A percentile compares a stretch with the other conserved stretches of the same genome.
phyloP scores from a whole-genome alignment of 225 moss, liverwort and hornwort genomes.

The Takakia lepidozioides region DNA sequence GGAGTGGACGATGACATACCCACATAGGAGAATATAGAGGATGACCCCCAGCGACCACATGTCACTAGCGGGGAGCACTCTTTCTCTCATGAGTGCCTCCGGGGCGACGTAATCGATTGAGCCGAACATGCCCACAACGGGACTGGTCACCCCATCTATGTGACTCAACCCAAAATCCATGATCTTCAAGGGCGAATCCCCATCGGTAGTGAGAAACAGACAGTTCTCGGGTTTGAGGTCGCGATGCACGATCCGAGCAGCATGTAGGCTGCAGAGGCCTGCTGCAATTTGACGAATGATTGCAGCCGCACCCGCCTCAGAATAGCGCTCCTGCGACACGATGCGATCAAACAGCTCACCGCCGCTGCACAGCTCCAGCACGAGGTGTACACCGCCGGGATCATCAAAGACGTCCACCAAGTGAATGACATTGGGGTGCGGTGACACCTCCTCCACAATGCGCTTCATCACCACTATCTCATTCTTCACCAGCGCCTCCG shows the following conservation, averaged over 20 bases:
- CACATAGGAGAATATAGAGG: slow-evolving; percentile 81
- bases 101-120: slow-evolving; percentile 89
- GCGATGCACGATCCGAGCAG: slow-evolving; percentile 30
- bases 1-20: slow-evolving; percentile 27
- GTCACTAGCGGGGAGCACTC: slow-evolving; percentile 50
- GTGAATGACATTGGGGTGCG: slow-evolving; percentile 28
- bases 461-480: slow-evolving; percentile 87
- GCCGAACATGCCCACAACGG: slow-evolving; percentile 75
- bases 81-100: slow-evolving; percentile 48
- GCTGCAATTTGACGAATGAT: slow-evolving; percentile 19
- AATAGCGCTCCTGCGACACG: slow-evolving; percentile 21
- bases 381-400: slow-evolving; percentile 19
- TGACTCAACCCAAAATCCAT: slow-evolving; percentile 53
- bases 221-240: slow-evolving; percentile 40
- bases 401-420: slow-evolving; percentile 29
- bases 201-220: slow-evolving; percentile 15
- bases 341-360: slow-evolving; percentile 35
- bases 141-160: slow-evolving; percentile 48
- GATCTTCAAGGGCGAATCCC: slow-evolving; percentile 23
- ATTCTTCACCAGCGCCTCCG: slow-evolving; percentile 79
- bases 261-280: slow-evolving; percentile 17
- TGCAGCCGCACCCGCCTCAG: slow-evolving; percentile 24
- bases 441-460: slow-evolving; percentile 29
- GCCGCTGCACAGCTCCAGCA: slow-evolving; percentile 22
- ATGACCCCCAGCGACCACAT: slow-evolving; percentile 93